Percentiles rank a stretch among this genome's conserved stretches.
Conservation (phyloP, 371 early-diverging fungal species). For the Mucor plumbeus region DNA sequence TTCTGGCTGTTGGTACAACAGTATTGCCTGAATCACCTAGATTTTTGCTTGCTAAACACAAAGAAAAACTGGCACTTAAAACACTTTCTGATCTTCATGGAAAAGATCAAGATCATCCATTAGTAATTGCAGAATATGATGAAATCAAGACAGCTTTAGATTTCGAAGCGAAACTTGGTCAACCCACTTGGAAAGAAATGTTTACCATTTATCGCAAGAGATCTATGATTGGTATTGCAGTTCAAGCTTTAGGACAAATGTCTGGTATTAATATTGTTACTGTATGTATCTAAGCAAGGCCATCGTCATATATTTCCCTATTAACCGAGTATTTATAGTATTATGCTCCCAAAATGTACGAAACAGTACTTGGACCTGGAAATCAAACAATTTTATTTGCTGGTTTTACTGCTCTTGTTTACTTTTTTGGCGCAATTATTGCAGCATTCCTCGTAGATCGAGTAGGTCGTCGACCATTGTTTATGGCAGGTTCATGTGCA, state of each 20-base stretch:
- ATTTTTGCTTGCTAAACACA: conserved; percentile 49
- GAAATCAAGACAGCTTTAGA: conserved; percentile 72
- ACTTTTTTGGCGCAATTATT: conserved; percentile 39
- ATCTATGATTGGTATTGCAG: conserved; percentile 66
- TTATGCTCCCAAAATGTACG: conserved; percentile 74
- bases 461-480: conserved; percentile 46
- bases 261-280: conserved; percentile 77
- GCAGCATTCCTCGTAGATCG: conserved; percentile 41
- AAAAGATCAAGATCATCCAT: conserved; percentile 49
- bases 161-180: conserved; percentile 69
- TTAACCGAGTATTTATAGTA: conserved; percentile 34
- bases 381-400: conserved; percentile 40
- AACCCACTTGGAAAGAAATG: conserved; percentile 76
- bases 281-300: conserved; percentile 17
- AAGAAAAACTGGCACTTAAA: conserved; percentile 57
- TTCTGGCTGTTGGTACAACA: conserved; percentile 49
- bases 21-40: conserved; percentile 61
- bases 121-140: conserved; percentile 70
- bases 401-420: conserved; percentile 47
- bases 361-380: conserved; percentile 50
- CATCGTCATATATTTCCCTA: no score
- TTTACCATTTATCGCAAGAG: conserved; percentile 58
- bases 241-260: conserved; percentile 68
- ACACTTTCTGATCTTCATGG: conserved; percentile 78
- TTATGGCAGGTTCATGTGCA: conserved; percentile 41